Evolutionary conservation across 495 filamentous ascomycete genomes (phyloP), one percentile per base, ranked within the genome.

Genomic region (Hypomontagnella monticulosa): DNA sequence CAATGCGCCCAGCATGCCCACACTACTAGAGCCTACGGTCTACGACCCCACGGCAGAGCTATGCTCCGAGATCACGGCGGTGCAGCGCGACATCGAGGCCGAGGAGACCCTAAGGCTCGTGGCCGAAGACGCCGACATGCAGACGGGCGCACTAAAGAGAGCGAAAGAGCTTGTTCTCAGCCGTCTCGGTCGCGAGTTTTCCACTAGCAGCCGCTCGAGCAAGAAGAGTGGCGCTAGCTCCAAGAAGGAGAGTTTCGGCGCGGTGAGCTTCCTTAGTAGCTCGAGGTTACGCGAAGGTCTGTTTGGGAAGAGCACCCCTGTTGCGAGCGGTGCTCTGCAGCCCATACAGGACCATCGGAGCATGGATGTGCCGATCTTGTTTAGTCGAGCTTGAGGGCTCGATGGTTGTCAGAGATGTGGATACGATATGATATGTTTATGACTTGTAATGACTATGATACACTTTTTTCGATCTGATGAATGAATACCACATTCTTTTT

Each of bases 321-420:
- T 61, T n/a, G 70, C 73, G 16, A 49, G 63, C 16, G 50, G 46
- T n/a, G 20, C 20, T 15, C 20, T 27, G 54, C 51, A 54, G 9
- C 10, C 47, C 1, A 8, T 61, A 15, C 60, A 70, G 32, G 72
- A 79, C 43, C 71, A 76, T 36, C 57, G 74, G 49, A 76, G 77
- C 44, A 61, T 82, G 67, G 78, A 76, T 63, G 83, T 84, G 49
- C 83, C 83, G 61, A 72, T 85, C 54, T 78, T 85, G 66, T 83
- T 84, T 56, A 83, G 79, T 73, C 76, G 81, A 57, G 60, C 46
- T 20, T 68, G 47, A 58, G 81, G 58, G 60, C 46, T 20, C 64
- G 47, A 58, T 18, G 60, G 34, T 53, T 38, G 33, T 33, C 48
- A 34, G 19, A 36, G 52, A 14, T 41, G 36, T 16, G 36, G 52